Evolutionary conservation across 1,284 basidiomycete genomes (phyloP).

Genomic region (Macrocybe sp.): DNA sequence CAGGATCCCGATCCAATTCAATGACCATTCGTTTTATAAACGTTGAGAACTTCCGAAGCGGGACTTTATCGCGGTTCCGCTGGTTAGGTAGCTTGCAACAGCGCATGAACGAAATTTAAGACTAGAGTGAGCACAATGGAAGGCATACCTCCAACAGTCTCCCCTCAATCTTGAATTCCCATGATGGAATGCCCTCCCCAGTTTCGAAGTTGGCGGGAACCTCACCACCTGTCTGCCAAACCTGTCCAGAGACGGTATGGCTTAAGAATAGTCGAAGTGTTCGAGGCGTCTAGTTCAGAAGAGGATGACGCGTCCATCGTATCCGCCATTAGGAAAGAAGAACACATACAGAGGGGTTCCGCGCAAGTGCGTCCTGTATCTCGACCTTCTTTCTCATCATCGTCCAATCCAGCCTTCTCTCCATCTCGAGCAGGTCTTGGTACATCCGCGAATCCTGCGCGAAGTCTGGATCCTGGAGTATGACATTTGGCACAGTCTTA

Average conservation of each 20-base stretch:
- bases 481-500: slow-evolving; percentile 69
- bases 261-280: slow-evolving; percentile 87
- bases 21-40: slow-evolving; percentile 83
- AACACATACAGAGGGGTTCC: slow-evolving; percentile 50
- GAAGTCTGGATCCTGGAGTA: slow-evolving; percentile 65
- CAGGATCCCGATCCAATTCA: slow-evolving; percentile 83
- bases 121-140: neutral
- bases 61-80: slow-evolving; percentile 61
- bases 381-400: slow-evolving; percentile 89
- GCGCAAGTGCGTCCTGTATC: slow-evolving; percentile 74
- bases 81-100: slow-evolving; percentile 48
- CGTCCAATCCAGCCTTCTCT: slow-evolving; percentile 94
- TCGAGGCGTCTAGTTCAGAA: slow-evolving; percentile 61
- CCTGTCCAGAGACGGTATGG: slow-evolving; percentile 84
- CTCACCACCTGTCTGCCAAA: slow-evolving; percentile 66
- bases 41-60: slow-evolving; percentile 80
- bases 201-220: slow-evolving; percentile 45
- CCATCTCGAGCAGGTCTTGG: slow-evolving; percentile 81
- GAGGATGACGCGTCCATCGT: slow-evolving; percentile 3
- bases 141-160: slow-evolving; percentile 67
- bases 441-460: slow-evolving; percentile 84
- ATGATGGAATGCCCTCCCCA: slow-evolving; percentile 83
- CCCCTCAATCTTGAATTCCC: slow-evolving; percentile 88
- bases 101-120: neutral
- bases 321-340: neutral